Evolutionary conservation across 352 stramenopile genomes (phyloP), one percentile per base, ranked within the genome.

Genomic region (Globisporangium sylvaticum): DNA sequence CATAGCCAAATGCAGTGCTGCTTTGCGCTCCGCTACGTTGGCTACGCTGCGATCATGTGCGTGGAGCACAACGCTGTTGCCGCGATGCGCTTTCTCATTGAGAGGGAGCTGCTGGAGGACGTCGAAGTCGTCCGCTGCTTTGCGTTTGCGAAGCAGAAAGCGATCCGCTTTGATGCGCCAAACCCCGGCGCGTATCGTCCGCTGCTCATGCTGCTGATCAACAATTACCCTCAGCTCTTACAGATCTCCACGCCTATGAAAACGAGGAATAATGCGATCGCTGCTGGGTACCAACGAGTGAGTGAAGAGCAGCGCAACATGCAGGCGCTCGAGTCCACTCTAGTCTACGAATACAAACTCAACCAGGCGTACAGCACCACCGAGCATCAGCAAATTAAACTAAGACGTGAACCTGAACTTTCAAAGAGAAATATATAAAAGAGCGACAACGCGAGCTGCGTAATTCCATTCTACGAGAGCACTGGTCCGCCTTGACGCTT

Each of bases 311-410:
- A 67, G 18, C 66, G 64, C 22, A 25, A 58, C 62, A 70, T 84
- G 46, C 65, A 77, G 9, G 74, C 79, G 3, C 70, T 89, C 1
- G 70, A 83, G 29, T 70, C 70, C 1, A 88, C 76, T 58, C 66
- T 91, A 31, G 32, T 84, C 27, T 89, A 88, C 64, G 83, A 91
- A 58, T 77, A 82, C 63, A 67, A 72, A 31, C 67, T 69, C 37
- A 84, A 79, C 52, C 22, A 57, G 37, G 50, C 20, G 22, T 31
- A 56, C 25, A 37, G 37, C 58, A 64, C 12, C 32, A 9, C 32
- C 9, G 7, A 25, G 56, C 63, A 10, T 31, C 53, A 62, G 20
- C 62, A 63, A 54, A 58, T 24, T n/a, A 57, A 14, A 18, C 12
- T 54, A 27, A 58, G 24, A 32, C 20, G 52, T 39, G 42, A 22